Evolutionary conservation across 805 yeast species (phyloP).

Genomic region (Myxozyma nipponensis): DNA sequence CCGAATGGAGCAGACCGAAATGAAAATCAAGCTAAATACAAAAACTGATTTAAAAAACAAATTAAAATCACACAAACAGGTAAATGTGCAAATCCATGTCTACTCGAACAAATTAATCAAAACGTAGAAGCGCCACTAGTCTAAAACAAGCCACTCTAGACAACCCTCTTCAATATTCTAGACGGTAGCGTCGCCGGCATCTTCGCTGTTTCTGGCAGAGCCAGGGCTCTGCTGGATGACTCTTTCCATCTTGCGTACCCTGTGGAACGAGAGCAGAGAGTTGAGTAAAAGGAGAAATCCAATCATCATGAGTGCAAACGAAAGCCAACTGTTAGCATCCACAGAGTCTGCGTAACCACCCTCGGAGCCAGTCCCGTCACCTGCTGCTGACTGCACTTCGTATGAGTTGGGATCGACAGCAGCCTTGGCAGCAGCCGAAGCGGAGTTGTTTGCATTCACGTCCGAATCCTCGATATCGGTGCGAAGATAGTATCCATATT

Average conservation of each 20-base stretch:
- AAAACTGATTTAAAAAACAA: not conserved
- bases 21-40: not conserved
- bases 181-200: not conserved
- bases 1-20: not conserved
- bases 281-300: slow-evolving; percentile 65
- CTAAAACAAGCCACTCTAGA: not conserved
- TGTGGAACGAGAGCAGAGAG: slow-evolving; percentile 65
- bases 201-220: slow-evolving; percentile 2
- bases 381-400: slow-evolving; percentile 37
- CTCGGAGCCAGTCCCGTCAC: slow-evolving; percentile 24
- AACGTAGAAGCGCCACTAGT: not conserved
- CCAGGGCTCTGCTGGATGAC: slow-evolving; percentile 42
- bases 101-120: not conserved
- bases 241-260: slow-evolving; percentile 73
- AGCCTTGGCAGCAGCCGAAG: slow-evolving; percentile 29
- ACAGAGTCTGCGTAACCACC: slow-evolving; percentile 12
- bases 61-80: not conserved
- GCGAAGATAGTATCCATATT: slow-evolving; percentile 56
- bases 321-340: slow-evolving; percentile 42
- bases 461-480: slow-evolving; percentile 5
- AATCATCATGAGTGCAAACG: slow-evolving; percentile 59
- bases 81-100: not conserved
- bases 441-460: slow-evolving; percentile 41
- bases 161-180: not conserved
- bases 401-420: slow-evolving; percentile 52